Percentiles rank a stretch among this genome's conserved stretches.
These are phyloP conservation scores for Candida smagusa DNA, from an alignment of 1,139 yeast species.

Conservation along the genomic window DNA sequence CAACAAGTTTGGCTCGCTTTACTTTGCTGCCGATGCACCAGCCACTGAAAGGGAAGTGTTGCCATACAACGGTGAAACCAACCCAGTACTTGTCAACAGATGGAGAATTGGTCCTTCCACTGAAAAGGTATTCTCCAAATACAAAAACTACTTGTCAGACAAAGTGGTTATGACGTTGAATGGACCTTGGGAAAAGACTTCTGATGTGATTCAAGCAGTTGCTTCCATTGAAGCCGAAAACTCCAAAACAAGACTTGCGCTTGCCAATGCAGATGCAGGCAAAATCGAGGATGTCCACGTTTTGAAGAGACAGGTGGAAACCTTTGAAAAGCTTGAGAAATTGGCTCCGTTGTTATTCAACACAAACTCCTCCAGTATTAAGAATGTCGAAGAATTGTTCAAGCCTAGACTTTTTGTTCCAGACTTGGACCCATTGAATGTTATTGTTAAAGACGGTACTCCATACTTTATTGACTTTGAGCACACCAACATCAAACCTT, in stretches of 20 bases:
- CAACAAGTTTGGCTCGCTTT: slow-evolving; percentile 76
- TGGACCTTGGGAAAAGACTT: slow-evolving; percentile 74
- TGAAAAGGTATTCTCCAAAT: slow-evolving; percentile 74
- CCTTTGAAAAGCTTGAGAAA: slow-evolving; percentile 57
- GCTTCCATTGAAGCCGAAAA: slow-evolving; percentile 68
- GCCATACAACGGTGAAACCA: slow-evolving; percentile 67
- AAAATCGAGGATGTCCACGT: slow-evolving; percentile 39
- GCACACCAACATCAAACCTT: slow-evolving; percentile 75
- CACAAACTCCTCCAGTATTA: slow-evolving; percentile 43
- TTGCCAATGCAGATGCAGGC: slow-evolving; percentile 52
- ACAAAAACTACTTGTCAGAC: slow-evolving; percentile 48
- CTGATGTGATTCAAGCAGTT: slow-evolving; percentile 58
- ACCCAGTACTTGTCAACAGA: slow-evolving; percentile 53
- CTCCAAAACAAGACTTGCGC: slow-evolving; percentile 51
- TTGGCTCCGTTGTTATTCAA: slow-evolving; percentile 58
- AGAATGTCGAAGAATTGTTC: slow-evolving; percentile 61
- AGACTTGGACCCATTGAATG: slow-evolving; percentile 89
- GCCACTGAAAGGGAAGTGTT: slow-evolving; percentile 35
- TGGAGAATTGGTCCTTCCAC: slow-evolving; percentile 92
- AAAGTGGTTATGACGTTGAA: slow-evolving; percentile 43
- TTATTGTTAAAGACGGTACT: slow-evolving; percentile 45
- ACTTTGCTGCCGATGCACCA: slow-evolving; percentile 62
- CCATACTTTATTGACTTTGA: slow-evolving; percentile 77
- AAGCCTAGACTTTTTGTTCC: slow-evolving; percentile 76
- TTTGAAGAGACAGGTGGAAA: slow-evolving; percentile 48